Conservation (phyloP, 2,329 filamentous ascomycete genomes). For the Magnaporthiopsis incrustans region DNA sequence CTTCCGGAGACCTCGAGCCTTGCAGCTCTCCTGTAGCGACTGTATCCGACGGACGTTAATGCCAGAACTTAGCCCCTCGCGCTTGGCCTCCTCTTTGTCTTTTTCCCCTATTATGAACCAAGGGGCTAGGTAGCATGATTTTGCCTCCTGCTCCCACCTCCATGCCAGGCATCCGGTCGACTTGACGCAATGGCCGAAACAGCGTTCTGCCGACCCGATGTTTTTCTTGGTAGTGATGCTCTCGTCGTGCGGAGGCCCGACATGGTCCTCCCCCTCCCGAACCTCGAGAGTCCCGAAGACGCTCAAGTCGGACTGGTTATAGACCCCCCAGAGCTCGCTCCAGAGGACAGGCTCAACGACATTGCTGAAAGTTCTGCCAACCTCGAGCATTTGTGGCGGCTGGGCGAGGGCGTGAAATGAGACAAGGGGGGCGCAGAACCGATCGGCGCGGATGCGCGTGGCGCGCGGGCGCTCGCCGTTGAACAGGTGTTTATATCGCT, state of each 20-base stretch:
- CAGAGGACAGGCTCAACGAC: constrained; percentile 35
- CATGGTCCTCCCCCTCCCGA: constrained; percentile 36
- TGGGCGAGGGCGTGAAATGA: constrained; percentile 44
- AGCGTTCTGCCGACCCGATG: constrained; percentile 32
- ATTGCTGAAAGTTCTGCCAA: constrained; percentile 32
- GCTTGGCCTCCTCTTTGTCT: constrained; percentile 17
- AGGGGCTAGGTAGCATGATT: constrained; percentile 36
- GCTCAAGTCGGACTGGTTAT: constrained; percentile 31
- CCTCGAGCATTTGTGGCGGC: constrained; percentile 34
- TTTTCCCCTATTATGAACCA: constrained; percentile 38
- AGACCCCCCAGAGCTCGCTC: constrained; percentile 42
- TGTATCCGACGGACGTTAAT: constrained; percentile 22
- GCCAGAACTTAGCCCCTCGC: constrained; percentile 26
- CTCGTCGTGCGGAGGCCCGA: constrained; percentile 35
- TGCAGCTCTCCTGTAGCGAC: neutral
- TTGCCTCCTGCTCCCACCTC: constrained; percentile 34
- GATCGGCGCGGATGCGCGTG: constrained; percentile 40
- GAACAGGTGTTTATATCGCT: constrained; percentile 45
- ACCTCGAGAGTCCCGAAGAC: constrained; percentile 27
- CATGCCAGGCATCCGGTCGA: constrained; percentile 39
- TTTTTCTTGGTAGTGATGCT: constrained; percentile 26
- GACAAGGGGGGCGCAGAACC: constrained; percentile 45
- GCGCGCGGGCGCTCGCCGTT: constrained; percentile 44
- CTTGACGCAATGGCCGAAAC: constrained; percentile 17
- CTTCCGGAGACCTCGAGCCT: neutral